Conservation (phyloP, 345 rosid species). For the Nephelium lappaceum region DNA sequence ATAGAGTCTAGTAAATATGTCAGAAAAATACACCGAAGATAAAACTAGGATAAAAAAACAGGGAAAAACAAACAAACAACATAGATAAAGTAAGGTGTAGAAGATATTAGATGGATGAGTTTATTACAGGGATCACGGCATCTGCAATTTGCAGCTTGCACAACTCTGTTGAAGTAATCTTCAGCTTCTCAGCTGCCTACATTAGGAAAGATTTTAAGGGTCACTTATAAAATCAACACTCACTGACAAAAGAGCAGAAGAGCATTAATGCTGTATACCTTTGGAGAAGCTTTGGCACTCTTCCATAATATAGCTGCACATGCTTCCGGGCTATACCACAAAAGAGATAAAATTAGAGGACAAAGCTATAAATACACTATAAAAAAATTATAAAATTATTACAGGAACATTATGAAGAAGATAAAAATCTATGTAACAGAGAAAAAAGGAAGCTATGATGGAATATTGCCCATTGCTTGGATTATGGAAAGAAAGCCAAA, state of each 20-base stretch:
- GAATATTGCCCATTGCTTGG: not conserved
- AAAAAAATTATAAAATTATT: not conserved
- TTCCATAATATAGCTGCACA: slow-evolving; percentile 98
- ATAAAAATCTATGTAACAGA: not conserved
- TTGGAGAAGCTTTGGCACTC: slow-evolving; percentile 88
- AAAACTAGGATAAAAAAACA: not conserved
- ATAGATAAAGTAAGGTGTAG: not conserved
- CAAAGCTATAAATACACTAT: not conserved
- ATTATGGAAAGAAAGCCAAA: not conserved
- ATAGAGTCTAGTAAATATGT: not conserved
- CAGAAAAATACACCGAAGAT: slow-evolving; percentile 7
- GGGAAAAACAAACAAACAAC: not conserved
- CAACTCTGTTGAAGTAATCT: slow-evolving; percentile 78
- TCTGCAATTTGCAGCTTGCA: slow-evolving; percentile 77
- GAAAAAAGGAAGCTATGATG: not conserved
- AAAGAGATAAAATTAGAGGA: slow-evolving; percentile 15
- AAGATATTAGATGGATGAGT: slow-evolving; percentile 18
- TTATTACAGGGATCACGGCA: slow-evolving; percentile 79
- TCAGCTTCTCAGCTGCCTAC: slow-evolving; percentile 95
- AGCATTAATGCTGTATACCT: slow-evolving; percentile 46
- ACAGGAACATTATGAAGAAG: not conserved
- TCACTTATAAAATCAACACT: slow-evolving; percentile 18
- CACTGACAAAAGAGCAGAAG: slow-evolving; percentile 14
- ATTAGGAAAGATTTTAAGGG: slow-evolving; percentile 23
- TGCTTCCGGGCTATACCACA: slow-evolving; percentile 84